phyloP scores from a whole-genome alignment of 2,329 filamentous ascomycete genomes.

The Endoconidiophora laricicola region DNA sequence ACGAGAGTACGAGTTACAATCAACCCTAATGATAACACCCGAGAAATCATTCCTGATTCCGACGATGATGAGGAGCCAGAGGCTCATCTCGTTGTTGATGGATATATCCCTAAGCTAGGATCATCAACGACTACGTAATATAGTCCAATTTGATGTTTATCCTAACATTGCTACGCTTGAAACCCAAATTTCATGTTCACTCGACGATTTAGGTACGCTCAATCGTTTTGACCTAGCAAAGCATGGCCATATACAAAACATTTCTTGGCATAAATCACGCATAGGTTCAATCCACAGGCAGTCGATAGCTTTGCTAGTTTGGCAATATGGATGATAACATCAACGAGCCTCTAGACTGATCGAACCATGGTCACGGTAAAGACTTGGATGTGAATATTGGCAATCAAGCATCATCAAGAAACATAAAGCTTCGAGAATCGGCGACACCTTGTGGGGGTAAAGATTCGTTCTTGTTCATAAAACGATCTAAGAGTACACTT shows the following conservation, averaged over 20 bases:
- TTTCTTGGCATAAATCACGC: too few relatives aligned
- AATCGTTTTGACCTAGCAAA: too few relatives aligned
- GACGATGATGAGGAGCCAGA: slow-evolving; percentile 5
- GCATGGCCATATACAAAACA: too few relatives aligned
- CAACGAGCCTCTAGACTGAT: background rate
- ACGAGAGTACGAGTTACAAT: slow-evolving; percentile 15
- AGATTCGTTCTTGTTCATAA: slow-evolving; percentile 36
- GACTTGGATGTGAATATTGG: slow-evolving; percentile 35
- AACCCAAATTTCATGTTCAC: too few relatives aligned
- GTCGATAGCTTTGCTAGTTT: background rate
- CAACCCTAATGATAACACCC: slow-evolving; percentile 13
- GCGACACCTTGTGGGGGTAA: slow-evolving; percentile 70
- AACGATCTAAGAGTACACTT: slow-evolving; percentile 38
- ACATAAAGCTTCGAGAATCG: slow-evolving; percentile 43
- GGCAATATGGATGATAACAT: background rate
- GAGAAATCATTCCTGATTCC: background rate
- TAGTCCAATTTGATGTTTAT: background rate
- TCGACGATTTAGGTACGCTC: too few relatives aligned
- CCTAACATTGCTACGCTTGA: too few relatives aligned
- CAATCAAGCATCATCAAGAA: slow-evolving; percentile 78
- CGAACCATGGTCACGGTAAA: background rate
- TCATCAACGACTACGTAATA: background rate
- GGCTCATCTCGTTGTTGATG: slow-evolving; percentile 10
- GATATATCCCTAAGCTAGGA: slow-evolving; percentile 9
- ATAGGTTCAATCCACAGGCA: too few relatives aligned